Percentiles rank a stretch among this genome's conserved stretches.
These are phyloP conservation scores for Ophiostoma ulmi DNA, from an alignment of 2,329 filamentous ascomycete species.

Conservation along the genomic window DNA sequence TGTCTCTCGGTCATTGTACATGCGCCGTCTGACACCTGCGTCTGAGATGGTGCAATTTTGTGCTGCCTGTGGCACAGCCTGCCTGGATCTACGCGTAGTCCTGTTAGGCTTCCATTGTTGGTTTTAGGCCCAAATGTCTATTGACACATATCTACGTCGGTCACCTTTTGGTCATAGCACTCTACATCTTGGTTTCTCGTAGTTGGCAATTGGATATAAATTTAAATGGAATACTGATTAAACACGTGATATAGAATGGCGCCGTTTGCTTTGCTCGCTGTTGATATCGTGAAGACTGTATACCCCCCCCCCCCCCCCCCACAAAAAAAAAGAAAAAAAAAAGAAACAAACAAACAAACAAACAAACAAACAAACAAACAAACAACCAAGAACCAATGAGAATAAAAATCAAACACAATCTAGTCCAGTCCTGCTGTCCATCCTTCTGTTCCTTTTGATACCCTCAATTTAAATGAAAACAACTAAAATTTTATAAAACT, in stretches of 20 bases:
- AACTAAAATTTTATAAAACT: neutral
- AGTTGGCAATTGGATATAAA: neutral
- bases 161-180: neutral
- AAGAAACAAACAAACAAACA: neutral
- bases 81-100: neutral
- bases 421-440: neutral
- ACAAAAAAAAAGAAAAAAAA: no score
- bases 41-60: neutral
- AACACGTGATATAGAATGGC: neutral
- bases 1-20: neutral
- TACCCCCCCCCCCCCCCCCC: no score
- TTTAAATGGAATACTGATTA: neutral
- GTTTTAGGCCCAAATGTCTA: neutral
- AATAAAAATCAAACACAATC: neutral
- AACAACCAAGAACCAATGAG: neutral
- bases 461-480: no score
- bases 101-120: neutral
- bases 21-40: neutral
- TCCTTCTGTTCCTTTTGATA: neutral
- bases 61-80: neutral
- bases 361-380: neutral
- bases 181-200: no score
- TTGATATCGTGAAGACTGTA: neutral
- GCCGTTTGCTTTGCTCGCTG: neutral
- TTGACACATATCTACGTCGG: neutral